Base-by-base conservation (phyloP, 2,329 filamentous ascomycete species). In the Rutstroemia sp. region DNA sequence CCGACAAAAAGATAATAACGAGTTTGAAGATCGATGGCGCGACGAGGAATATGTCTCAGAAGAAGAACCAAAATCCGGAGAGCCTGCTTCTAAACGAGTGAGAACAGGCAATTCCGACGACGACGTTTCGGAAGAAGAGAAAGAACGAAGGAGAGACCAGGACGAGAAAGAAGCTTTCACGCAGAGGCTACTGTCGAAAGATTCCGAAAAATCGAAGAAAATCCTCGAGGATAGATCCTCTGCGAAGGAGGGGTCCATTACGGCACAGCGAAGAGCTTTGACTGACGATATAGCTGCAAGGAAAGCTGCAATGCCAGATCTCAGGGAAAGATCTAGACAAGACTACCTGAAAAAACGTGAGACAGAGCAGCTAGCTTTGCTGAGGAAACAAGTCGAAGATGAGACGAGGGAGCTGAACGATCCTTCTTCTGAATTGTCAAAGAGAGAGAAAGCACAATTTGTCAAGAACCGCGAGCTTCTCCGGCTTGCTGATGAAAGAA, bases 301-400 rank as follows among this genome's bases (percentile, higher is more conserved):
- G 56, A 78, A 78, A 60, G 84, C 84, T 8, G 87, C 87, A n/a
- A 79, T 96, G 69, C 84, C 86, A 3, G 91, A 95, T 59, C 73
- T 96, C 17, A 81, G 94, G 44, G 78, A 94, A 67, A 82, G 90
- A 30, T 95, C 92, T 2, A 83, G 94, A 59, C 92, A 96, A 68
- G 87, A 94, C 62, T 99, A 99, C 68, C 78, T 99, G 30, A 90
- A 91, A 72, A 97, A 99, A 76, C 82, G 94, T 61, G 92, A 96
- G 69, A 78, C 87, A 0, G 90, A 97, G 71, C 83, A 89, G 58
- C 73, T 99, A 14, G 89, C 89, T 0, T 74, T 99, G n/a, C 74
- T 99, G 50, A 83, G 92, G 37, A 89, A 88, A 66, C 92, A 97
- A 68, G 94, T 99, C 2, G 83, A 84, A 0, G 92, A 97, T 64